These are phyloP conservation scores for Chytriomyces confervae DNA, from an alignment of 192 early-diverging fungal species.

Conservation along the genomic window DNA sequence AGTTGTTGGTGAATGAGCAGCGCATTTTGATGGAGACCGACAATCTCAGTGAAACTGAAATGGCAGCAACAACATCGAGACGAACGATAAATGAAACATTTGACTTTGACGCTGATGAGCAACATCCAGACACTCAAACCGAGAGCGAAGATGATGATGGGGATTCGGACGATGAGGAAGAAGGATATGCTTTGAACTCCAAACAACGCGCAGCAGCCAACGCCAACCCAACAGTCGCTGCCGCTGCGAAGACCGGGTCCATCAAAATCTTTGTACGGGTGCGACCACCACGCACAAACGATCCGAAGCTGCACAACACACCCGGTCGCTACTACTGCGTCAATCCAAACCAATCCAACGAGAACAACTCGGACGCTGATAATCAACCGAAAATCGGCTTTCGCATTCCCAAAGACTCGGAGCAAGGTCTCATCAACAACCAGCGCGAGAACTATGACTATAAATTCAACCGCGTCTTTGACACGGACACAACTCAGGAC, in stretches of 20 bases:
- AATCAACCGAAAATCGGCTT: constrained; percentile 50
- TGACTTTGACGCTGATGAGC: not conserved
- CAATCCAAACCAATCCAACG: not conserved
- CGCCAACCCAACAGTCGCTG: not conserved
- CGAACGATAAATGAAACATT: not conserved
- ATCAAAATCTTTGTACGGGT: constrained; percentile 63
- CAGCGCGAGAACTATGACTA: constrained; percentile 61
- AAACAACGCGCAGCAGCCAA: not conserved
- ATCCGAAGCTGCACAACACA: constrained; percentile 37
- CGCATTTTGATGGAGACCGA: no score
- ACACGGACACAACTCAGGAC: constrained; percentile 57
- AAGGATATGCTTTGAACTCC: not conserved
- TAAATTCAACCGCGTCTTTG: constrained; percentile 63
- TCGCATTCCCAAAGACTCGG: constrained; percentile 56
- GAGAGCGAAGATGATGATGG: not conserved
- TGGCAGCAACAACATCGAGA: not conserved
- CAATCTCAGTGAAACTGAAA: no score
- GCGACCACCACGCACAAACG: constrained; percentile 44
- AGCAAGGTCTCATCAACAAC: constrained; percentile 62
- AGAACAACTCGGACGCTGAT: not conserved
- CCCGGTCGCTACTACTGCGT: constrained; percentile 40
- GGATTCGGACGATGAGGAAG: not conserved
- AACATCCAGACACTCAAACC: not conserved
- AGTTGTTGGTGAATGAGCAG: no score
- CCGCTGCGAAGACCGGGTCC: constrained; percentile 27